Base-by-base conservation (phyloP, 257 asterid genomes). In the Ilex asprella region DNA sequence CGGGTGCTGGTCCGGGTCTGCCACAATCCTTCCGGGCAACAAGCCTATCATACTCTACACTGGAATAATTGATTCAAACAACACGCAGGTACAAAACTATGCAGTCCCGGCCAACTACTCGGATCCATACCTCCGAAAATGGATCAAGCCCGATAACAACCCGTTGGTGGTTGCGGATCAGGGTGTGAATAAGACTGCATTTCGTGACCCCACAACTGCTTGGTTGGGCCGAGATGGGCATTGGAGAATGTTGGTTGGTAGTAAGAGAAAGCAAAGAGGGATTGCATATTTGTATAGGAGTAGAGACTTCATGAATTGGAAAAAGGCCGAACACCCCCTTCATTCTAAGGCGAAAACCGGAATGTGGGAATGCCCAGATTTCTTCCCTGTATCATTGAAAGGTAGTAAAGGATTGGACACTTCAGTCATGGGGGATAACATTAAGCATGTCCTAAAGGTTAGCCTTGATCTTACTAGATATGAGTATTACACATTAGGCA, bases 1-100 rank as follows among this genome's bases (percentile, higher is more conserved):
- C 39, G 96, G 97, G 0, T 80, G 89, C 43, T 88, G 89, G 86
- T 84, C 95, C 13, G 98, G 96, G 2, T 91, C 96, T 2, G 86
- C 95, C 66, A 85, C 98, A 0, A 31, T 88, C 39, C 82, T 79
- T 3, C 92, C 92, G 0, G 95, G 88, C 3, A 81, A 82, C 69
- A 81, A 69, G 58, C 95, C 97, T 16, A 8, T 81, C 1, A 87
- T 89, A 27, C 84, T 89, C 16, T 85, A 87, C 83, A 89, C 94
- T 0, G 97, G 97, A 2, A 73, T 89, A 7, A n/a, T 83, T 0
- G 90, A 87, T 69, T 1, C 1, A 2, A 66, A 77, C 10, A 65
- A 59, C 15, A 75, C 94, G 0, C 92, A 89, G 46, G 95, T 85
- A 64, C 95, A 89, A 67, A 89, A 89, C 81, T 87, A 87, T 10